Percentiles rank a stretch among this genome's conserved stretches.
Evolutionary conservation across 306 rosid species (phyloP).

Genomic region (Dalbergia cultrata): DNA sequence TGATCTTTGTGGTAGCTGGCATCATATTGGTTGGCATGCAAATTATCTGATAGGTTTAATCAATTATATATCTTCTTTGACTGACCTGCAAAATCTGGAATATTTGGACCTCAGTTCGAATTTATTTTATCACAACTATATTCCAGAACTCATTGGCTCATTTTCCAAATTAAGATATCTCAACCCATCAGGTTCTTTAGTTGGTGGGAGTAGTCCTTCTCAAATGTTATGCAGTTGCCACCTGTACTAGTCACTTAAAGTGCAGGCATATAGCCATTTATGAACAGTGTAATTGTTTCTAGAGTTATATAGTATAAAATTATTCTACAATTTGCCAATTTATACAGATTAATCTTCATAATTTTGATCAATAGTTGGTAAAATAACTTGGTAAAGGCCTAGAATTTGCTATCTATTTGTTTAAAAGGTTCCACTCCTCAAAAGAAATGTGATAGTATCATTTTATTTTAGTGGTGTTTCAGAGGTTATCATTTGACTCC

Average conservation of each 20-base stretch:
- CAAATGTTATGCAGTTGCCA: too few species aligned
- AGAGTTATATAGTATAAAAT: not conserved
- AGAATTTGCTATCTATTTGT: not conserved
- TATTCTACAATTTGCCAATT: not conserved
- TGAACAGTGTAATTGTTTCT: not conserved
- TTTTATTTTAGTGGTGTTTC: not conserved
- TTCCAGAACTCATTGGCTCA: not conserved
- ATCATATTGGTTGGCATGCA: too few species aligned
- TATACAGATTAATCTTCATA: not conserved
- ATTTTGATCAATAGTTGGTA: not conserved
- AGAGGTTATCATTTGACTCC: slow-evolving; percentile 32
- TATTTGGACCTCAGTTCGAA: slow-evolving; percentile 20
- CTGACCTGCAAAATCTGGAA: not conserved
- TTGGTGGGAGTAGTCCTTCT: not conserved
- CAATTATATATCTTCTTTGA: not conserved
- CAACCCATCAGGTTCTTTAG: fast-evolving
- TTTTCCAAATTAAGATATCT: slow-evolving; percentile 33
- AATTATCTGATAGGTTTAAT: too few species aligned
- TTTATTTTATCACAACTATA: fast-evolving
- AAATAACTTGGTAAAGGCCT: slow-evolving; percentile 10
- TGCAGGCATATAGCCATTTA: not conserved
- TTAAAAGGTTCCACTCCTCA: not conserved
- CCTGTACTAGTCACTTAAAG: not conserved
- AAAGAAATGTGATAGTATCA: slow-evolving; percentile 11
- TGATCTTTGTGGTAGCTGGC: too few species aligned